Evolutionary conservation across 495 filamentous ascomycete genomes (phyloP).

Genomic region (Penicillium egyptiacum): DNA sequence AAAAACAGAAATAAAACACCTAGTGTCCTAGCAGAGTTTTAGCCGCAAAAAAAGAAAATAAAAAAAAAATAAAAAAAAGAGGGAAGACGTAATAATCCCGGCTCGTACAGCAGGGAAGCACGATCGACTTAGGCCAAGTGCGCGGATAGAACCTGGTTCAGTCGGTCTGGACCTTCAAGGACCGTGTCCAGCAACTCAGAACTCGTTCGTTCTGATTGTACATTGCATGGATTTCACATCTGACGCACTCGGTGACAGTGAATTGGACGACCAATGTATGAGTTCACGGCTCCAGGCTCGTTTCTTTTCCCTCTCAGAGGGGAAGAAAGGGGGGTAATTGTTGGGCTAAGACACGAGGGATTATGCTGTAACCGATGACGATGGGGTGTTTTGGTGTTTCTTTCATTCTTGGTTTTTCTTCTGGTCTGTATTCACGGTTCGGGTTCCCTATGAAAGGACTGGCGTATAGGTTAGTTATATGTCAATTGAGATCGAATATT

Average conservation of each 20-base stretch:
- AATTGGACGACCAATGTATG: conserved; percentile 5
- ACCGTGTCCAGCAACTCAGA: conserved; percentile 14
- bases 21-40: neutral
- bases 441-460: neutral
- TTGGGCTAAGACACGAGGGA: conserved; percentile 18
- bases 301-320: neutral
- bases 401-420: neutral
- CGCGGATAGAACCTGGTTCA: conserved; percentile 7
- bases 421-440: neutral
- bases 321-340: conserved; percentile 4
- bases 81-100: conserved; percentile 7
- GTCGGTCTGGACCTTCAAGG: conserved; percentile 27
- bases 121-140: conserved; percentile 6
- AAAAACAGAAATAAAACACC: neutral
- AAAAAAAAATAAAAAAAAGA: neutral
- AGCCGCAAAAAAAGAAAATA: neutral
- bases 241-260: conserved; percentile 6
- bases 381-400: conserved; percentile 5
- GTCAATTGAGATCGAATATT: neutral
- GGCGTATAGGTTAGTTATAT: neutral
- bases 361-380: conserved; percentile 37
- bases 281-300: conserved; percentile 7
- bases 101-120: conserved; percentile 6
- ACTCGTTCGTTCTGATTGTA: conserved; percentile 4
- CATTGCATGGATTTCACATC: conserved; percentile 16